Evolutionary conservation across 163 green algal genomes (phyloP).

Genomic region (Trebouxia gelatinosa): DNA sequence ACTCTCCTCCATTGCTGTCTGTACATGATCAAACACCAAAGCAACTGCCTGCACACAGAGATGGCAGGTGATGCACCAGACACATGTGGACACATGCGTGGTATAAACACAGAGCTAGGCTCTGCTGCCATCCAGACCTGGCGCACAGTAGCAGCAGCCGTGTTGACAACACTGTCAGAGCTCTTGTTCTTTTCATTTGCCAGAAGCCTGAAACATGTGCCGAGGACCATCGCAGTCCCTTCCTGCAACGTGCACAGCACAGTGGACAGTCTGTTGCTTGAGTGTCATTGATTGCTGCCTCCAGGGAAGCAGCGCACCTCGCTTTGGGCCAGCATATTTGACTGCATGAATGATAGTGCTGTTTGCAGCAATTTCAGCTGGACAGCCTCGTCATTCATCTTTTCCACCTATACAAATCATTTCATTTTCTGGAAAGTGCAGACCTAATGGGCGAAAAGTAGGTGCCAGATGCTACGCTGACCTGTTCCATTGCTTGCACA

Average conservation of each 20-base stretch:
- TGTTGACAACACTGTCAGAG: constrained; percentile 68
- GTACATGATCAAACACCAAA: constrained; percentile 76
- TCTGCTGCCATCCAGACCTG: constrained; percentile 50
- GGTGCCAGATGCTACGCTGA: constrained; percentile 30
- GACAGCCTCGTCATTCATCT: constrained; percentile 70
- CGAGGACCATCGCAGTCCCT: constrained; percentile 60
- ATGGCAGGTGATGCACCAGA: background rate
- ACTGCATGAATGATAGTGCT: constrained; percentile 80
- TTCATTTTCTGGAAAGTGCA: no score
- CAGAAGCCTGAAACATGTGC: constrained; percentile 65
- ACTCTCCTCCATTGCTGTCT: constrained; percentile 14
- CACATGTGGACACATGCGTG: background rate
- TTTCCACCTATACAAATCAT: constrained; percentile 53
- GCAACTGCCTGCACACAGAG: constrained; percentile 58
- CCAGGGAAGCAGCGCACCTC: constrained; percentile 29
- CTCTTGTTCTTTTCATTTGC: constrained; percentile 50
- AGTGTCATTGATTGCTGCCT: no score
- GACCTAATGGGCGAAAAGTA: background rate
- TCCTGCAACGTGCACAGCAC: constrained; percentile 57
- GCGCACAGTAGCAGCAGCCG: constrained; percentile 73
- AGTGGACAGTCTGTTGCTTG: no score
- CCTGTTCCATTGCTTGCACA: constrained; percentile 60
- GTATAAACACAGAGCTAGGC: background rate
- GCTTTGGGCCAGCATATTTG: constrained; percentile 43
- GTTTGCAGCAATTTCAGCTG: constrained; percentile 86